These are phyloP conservation scores for Eucommia ulmoides DNA, from an alignment of 257 asterid genomes.

Conservation along the genomic window DNA sequence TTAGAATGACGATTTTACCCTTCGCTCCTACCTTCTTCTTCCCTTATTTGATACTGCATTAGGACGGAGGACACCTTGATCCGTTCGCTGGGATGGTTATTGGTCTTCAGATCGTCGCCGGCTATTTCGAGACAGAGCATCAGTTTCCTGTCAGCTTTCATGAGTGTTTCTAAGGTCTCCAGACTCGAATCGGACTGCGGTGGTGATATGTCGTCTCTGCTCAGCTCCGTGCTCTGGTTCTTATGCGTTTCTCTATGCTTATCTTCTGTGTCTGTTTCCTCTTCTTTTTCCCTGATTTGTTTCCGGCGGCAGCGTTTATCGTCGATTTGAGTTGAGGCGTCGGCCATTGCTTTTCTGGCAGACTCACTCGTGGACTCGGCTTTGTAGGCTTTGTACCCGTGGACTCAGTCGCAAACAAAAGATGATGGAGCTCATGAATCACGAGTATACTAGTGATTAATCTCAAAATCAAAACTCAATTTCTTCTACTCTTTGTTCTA, in stretches of 20 bases:
- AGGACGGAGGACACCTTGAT: constrained; percentile 45
- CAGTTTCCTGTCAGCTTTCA: constrained; percentile 50
- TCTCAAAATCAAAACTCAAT: no score
- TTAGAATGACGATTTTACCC: no score
- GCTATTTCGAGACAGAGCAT: constrained; percentile 15
- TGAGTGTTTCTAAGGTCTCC: constrained; percentile 56
- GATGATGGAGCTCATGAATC: no score
- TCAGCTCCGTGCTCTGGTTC: constrained; percentile 10
- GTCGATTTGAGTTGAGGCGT: constrained; percentile 71
- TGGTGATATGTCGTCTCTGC: constrained; percentile 51
- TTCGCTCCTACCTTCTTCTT: no score
- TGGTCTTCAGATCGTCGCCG: constrained; percentile 16
- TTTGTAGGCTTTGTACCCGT: constrained; percentile 62
- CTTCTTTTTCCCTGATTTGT: constrained; percentile 18
- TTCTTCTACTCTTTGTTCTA: no score
- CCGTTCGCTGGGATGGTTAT: constrained; percentile 12
- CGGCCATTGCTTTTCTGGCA: constrained; percentile 26
- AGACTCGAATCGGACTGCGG: constrained; percentile 86
- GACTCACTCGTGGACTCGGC: constrained; percentile 24
- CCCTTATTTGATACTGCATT: no score
- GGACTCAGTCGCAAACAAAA: no score
- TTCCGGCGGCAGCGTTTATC: constrained; percentile 48
- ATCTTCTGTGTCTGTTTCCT: constrained; percentile 15
- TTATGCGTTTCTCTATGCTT: constrained; percentile 11
- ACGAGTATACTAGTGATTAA: no score